Evolutionary conservation across 768 basidiomycete genomes (phyloP).

Genomic region (Boletus patriciae): DNA sequence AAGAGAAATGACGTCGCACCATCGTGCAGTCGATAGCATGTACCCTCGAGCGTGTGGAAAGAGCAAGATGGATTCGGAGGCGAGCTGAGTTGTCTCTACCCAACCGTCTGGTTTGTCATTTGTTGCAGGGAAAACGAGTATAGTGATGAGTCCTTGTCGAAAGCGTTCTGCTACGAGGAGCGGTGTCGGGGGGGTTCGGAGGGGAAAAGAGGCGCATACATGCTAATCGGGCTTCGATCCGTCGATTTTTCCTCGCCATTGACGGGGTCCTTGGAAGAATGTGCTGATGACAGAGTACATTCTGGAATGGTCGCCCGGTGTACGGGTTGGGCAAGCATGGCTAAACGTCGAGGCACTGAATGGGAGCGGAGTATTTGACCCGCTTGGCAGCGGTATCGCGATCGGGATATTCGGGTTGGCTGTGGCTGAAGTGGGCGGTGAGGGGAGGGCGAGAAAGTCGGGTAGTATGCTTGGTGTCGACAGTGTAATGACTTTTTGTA

Average conservation of each 20-base stretch:
- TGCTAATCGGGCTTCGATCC: slow-evolving; percentile 46
- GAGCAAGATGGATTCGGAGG: slow-evolving; percentile 31
- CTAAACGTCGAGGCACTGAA: slow-evolving; percentile 82
- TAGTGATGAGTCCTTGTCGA: slow-evolving; percentile 57
- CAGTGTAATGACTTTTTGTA: too few relatives aligned
- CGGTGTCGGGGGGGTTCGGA: slow-evolving; percentile 2
- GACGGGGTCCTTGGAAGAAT: slow-evolving; percentile 77
- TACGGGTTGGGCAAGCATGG: slow-evolving; percentile 92
- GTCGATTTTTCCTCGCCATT: slow-evolving; percentile 74
- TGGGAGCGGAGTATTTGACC: slow-evolving; percentile 44
- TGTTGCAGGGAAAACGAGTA: slow-evolving; percentile 79
- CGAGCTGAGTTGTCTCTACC: slow-evolving; percentile 72
- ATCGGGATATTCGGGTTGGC: slow-evolving; percentile 42
- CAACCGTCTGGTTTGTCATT: slow-evolving; percentile 76
- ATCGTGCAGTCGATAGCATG: slow-evolving; percentile 97
- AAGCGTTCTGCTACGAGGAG: slow-evolving; percentile 23
- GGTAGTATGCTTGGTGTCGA: too few relatives aligned
- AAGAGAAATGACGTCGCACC: slow-evolving; percentile 48
- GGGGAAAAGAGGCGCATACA: slow-evolving; percentile 26
- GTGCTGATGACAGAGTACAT: slow-evolving; percentile 45
- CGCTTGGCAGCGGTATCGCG: not conserved
- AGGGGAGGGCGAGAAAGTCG: too few relatives aligned
- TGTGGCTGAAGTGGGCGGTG: slow-evolving; percentile 60
- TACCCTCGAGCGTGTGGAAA: slow-evolving; percentile 46
- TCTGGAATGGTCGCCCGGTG: slow-evolving; percentile 75